These are phyloP conservation scores for Kokia cookei DNA, from an alignment of 441 rosid genomes.

Conservation along the genomic window DNA sequence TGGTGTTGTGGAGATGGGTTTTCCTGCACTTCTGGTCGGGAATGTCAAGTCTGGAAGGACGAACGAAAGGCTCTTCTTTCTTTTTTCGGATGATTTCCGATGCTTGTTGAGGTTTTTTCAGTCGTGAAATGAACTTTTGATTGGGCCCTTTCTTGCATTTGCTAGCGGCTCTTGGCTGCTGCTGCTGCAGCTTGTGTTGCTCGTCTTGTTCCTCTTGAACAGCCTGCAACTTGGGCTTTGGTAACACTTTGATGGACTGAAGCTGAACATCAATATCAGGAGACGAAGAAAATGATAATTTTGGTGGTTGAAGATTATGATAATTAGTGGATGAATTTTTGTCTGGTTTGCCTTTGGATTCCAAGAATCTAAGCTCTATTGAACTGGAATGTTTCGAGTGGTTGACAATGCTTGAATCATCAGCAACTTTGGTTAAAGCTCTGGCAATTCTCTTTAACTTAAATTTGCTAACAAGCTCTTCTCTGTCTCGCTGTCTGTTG, in stretches of 20 bases:
- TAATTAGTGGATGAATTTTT: constrained; percentile 9
- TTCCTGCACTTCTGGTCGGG: constrained; percentile 44
- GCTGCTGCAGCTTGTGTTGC: neutral
- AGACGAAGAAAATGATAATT: constrained; percentile 5
- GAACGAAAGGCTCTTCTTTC: constrained; percentile 46
- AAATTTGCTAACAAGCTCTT: constrained; percentile 27
- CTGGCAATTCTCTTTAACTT: constrained; percentile 34
- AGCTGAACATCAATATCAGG: constrained; percentile 4
- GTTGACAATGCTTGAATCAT: constrained; percentile 32
- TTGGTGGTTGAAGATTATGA: constrained; percentile 15
- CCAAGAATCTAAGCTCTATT: constrained; percentile 42
- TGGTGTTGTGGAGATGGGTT: constrained; percentile 34
- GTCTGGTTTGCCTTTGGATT: constrained; percentile 29
- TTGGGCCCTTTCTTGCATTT: constrained; percentile 27
- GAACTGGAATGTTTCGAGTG: constrained; percentile 38
- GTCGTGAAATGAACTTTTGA: constrained; percentile 32
- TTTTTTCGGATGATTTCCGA: constrained; percentile 30
- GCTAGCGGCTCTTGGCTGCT: constrained; percentile 26
- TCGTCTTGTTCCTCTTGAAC: constrained; percentile 12
- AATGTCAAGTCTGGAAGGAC: constrained; percentile 28
- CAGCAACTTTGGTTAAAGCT: constrained; percentile 3
- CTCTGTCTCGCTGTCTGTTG: constrained; percentile 34
- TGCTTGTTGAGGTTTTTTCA: constrained; percentile 32
- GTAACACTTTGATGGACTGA: constrained; percentile 12
- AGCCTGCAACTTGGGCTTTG: constrained; percentile 19